Evolutionary conservation across 371 early-diverging fungal genomes (phyloP).

Genomic region (Mucor lusitanicus): DNA sequence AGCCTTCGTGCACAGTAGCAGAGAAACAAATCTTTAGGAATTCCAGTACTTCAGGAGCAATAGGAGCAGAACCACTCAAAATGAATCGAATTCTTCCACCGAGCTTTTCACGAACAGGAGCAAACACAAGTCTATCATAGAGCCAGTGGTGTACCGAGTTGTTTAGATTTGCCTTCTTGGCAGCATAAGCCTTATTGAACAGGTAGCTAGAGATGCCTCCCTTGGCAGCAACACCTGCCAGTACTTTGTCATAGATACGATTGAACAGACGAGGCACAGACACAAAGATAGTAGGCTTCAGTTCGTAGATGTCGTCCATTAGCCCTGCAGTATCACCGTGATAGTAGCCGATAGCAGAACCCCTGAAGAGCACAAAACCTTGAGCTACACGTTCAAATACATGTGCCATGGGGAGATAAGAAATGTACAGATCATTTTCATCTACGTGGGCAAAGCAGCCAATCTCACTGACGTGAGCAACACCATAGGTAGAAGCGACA

Average conservation of each 20-base stretch:
- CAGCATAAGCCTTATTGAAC: conserved; percentile 68
- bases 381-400: conserved; percentile 87
- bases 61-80: conserved; percentile 94
- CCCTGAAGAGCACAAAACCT: conserved; percentile 68
- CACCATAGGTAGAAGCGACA: conserved; percentile 55
- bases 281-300: conserved; percentile 91
- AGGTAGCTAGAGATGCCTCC: conserved; percentile 65
- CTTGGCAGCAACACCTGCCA: conserved; percentile 91
- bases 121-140: conserved; percentile 87
- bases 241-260: conserved; percentile 91
- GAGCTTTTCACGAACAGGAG: conserved; percentile 83
- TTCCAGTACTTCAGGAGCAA: conserved; percentile 80
- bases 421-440: conserved; percentile 86
- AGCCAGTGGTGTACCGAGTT: conserved; percentile 71
- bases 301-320: conserved; percentile 87
- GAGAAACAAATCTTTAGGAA: conserved; percentile 87
- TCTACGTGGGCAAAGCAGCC: conserved; percentile 57
- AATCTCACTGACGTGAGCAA: conserved; percentile 75
- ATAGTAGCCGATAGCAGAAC: conserved; percentile 57
- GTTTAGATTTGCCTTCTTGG: conserved; percentile 78
- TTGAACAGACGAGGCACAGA: conserved; percentile 96
- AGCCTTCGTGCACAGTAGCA: conserved; percentile 94
- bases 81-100: conserved; percentile 93
- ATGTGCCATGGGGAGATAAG: conserved; percentile 96
- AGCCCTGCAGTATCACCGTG: conserved; percentile 72